Percentiles rank a stretch among this genome's conserved stretches.
Conservation (phyloP, 1,284 basidiomycete genomes). For the Irpex sp. region DNA sequence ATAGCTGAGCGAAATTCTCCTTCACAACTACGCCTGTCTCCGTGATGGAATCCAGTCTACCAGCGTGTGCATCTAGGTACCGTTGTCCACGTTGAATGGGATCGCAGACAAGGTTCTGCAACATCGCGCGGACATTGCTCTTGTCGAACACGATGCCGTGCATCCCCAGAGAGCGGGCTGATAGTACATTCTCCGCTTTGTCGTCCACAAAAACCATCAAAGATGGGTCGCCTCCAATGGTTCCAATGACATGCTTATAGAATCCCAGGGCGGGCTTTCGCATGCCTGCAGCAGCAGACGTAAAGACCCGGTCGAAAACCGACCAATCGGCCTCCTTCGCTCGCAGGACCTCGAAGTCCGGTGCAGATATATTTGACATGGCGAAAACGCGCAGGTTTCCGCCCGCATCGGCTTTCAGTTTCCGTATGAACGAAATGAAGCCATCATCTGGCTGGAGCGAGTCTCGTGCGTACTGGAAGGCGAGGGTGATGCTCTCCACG, state of each 20-base stretch:
- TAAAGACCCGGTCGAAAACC: conserved; percentile 59
- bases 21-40: conserved; percentile 46
- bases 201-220: conserved; percentile 65
- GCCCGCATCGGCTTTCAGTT: conserved; percentile 44
- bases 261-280: conserved; percentile 65
- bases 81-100: conserved; percentile 49
- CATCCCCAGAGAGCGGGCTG: conserved; percentile 63
- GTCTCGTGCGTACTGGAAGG: conserved; percentile 51
- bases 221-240: conserved; percentile 49
- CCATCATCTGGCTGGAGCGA: conserved; percentile 48
- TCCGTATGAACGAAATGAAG: conserved; percentile 51
- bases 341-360: conserved; percentile 53
- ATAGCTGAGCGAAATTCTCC: conserved; percentile 65
- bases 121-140: conserved; percentile 48
- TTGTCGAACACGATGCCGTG: conserved; percentile 61
- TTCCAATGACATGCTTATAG: conserved; percentile 55
- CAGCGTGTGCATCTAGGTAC: conserved; percentile 50
- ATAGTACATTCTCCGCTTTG: conserved; percentile 66
- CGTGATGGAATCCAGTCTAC: conserved; percentile 53
- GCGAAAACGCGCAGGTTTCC: conserved; percentile 50
- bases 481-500: conserved; percentile 43
- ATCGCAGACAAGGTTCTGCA: conserved; percentile 56
- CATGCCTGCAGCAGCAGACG: conserved; percentile 52
- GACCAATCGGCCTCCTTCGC: conserved; percentile 52
- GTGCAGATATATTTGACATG: conserved; percentile 63